Evolutionary conservation across 1,284 basidiomycete species (phyloP).

Genomic region (Ganoderma meredithae): DNA sequence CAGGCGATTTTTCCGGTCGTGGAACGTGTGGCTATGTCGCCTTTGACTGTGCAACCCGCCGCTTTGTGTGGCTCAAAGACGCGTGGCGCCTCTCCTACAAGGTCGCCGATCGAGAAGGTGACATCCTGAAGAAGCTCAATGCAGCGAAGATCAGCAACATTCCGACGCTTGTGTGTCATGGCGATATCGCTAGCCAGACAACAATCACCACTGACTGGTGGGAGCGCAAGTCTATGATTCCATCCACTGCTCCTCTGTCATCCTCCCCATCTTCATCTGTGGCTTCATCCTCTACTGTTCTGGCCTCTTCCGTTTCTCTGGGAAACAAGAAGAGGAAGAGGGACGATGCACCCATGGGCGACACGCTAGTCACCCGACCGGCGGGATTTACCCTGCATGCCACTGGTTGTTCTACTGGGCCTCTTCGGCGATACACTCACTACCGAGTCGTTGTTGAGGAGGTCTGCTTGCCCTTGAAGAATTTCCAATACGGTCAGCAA

Average conservation of each 20-base stretch:
- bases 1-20: constrained; percentile 6
- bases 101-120: constrained; percentile 1
- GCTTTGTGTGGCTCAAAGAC: constrained; percentile 18
- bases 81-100: constrained; percentile 8
- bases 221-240: not conserved
- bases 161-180: constrained; percentile 10
- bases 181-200: constrained; percentile 8
- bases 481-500: constrained; percentile 12
- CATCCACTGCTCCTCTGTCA: not conserved
- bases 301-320: not conserved
- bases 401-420: not conserved
- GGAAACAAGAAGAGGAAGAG: not conserved
- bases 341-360: not conserved
- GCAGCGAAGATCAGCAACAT: not conserved
- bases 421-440: constrained; percentile 13
- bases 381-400: not conserved
- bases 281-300: not conserved
- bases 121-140: constrained; percentile 8
- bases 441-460: constrained; percentile 23
- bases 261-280: not conserved
- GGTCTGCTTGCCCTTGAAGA: constrained; percentile 15
- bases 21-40: constrained; percentile 20
- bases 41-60: not conserved
- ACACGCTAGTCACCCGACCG: not conserved
- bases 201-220: constrained; percentile 5